Evolutionary conservation across 306 rosid genomes (phyloP).

Genomic region (Rubus idaeus): DNA sequence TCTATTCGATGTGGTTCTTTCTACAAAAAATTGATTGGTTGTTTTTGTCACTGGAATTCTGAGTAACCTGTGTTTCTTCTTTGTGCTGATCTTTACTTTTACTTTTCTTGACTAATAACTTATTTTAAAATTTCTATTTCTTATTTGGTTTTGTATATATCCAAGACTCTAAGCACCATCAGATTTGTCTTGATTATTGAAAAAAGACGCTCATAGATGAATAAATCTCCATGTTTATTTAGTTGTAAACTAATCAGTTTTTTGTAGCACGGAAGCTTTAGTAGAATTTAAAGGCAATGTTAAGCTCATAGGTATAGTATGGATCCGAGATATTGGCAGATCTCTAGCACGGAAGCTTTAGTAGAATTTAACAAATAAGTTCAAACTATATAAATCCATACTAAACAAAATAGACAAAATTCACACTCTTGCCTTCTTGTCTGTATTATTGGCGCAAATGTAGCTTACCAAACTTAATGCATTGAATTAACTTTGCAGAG

Average conservation of each 20-base stretch:
- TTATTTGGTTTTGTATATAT: background rate
- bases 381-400: background rate
- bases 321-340: background rate
- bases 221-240: background rate
- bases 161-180: background rate
- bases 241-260: background rate
- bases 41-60: background rate
- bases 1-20: background rate
- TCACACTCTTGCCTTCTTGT: background rate
- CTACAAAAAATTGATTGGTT: background rate
- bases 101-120: background rate
- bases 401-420: background rate
- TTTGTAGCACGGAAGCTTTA: too few species aligned
- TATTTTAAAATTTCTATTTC: background rate
- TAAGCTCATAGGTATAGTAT: background rate
- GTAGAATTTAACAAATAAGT: background rate
- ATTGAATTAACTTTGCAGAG: slow-evolving; percentile 55
- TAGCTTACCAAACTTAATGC: slow-evolving; percentile 17
- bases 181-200: background rate
- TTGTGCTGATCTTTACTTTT: background rate
- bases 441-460: background rate
- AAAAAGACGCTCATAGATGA: background rate
- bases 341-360: background rate
- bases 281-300: background rate
- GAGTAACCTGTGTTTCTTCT: background rate